These are phyloP conservation scores for Agrostemma githago DNA, from an alignment of 148 eudicot genomes.

Conservation along the genomic window DNA sequence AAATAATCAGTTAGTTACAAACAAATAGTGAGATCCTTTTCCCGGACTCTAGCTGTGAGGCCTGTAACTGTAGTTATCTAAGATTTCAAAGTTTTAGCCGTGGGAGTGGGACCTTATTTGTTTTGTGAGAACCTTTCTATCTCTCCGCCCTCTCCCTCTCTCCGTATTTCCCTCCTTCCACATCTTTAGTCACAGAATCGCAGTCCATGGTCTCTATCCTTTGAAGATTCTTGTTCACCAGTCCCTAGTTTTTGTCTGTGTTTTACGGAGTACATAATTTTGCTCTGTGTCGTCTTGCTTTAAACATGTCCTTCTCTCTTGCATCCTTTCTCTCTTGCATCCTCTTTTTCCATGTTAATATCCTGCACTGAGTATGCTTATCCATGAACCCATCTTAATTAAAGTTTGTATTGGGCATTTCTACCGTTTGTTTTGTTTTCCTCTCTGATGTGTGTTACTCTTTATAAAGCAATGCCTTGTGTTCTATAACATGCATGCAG, in stretches of 20 bases:
- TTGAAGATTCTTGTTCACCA: neutral
- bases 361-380: neutral
- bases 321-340: neutral
- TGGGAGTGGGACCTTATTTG: neutral
- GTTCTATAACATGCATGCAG: neutral
- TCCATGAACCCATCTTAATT: neutral
- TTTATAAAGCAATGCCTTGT: neutral
- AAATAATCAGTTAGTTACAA: neutral
- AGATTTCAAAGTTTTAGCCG: neutral
- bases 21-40: neutral
- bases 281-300: neutral
- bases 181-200: too few species aligned
- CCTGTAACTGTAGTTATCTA: neutral
- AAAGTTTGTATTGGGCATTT: neutral
- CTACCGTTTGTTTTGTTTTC: neutral
- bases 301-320: neutral
- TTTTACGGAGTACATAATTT: too few species aligned
- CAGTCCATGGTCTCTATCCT: too few species aligned
- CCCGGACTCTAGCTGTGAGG: neutral
- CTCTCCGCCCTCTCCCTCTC: too few species aligned
- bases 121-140: neutral
- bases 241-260: neutral
- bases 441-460: neutral
- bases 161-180: too few species aligned
- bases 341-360: neutral